Percentiles rank a stretch among this genome's conserved stretches.
These are phyloP conservation scores for Crithidia bombi DNA, from an alignment of 208 protist genomes.

Conservation along the genomic window DNA sequence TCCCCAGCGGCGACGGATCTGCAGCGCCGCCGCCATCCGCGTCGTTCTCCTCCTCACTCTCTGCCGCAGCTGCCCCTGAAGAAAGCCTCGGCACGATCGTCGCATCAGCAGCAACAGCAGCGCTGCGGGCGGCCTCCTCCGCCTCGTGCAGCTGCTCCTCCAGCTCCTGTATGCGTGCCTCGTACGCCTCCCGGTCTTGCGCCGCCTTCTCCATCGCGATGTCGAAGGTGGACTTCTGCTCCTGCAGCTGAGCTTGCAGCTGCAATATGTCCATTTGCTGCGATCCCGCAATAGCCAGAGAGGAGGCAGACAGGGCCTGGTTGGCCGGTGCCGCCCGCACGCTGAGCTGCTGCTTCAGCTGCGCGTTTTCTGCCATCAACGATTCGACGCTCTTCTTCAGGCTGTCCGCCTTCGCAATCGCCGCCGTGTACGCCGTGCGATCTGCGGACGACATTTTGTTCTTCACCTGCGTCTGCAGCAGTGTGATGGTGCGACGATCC, in stretches of 20 bases:
- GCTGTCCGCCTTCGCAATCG: conserved; percentile 35
- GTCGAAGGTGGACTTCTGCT: conserved; percentile 30
- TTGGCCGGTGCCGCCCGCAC: neutral
- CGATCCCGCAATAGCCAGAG: conserved; percentile 22
- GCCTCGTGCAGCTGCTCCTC: conserved; percentile 46
- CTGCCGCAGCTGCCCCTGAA: neutral
- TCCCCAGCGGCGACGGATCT: conserved; percentile 6
- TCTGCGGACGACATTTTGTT: conserved; percentile 38
- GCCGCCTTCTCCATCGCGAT: conserved; percentile 34
- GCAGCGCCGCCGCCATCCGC: conserved; percentile 8
- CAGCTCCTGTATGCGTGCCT: conserved; percentile 43
- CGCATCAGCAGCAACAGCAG: neutral
- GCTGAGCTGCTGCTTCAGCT: conserved; percentile 15
- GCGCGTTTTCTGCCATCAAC: conserved; percentile 38
- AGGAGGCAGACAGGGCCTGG: conserved; percentile 8
- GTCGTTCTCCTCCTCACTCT: conserved; percentile 4
- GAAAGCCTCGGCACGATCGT: neutral
- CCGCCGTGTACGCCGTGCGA: conserved; percentile 46
- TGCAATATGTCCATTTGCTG: conserved; percentile 33
- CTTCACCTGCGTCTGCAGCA: conserved; percentile 46
- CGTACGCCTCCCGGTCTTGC: conserved; percentile 35
- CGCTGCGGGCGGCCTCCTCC: conserved; percentile 19
- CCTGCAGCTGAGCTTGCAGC: conserved; percentile 37
- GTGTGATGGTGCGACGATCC: conserved; percentile 43
- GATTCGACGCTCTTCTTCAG: conserved; percentile 45